Evolutionary conservation across 108 stramenopile genomes (phyloP).

Genomic region (Fragilariopsis cylindrus): DNA sequence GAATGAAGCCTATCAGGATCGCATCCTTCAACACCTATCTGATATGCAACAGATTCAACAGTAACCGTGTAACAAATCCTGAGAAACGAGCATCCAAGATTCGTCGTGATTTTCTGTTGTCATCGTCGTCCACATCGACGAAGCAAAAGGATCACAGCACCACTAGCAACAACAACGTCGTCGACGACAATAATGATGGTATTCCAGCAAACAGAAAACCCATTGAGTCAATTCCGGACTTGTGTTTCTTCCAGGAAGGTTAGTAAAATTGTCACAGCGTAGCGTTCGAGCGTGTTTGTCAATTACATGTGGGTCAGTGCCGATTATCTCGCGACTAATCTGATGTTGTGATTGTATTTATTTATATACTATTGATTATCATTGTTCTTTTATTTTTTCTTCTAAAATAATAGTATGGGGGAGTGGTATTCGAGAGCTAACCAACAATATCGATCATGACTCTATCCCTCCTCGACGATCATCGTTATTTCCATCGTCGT

Average conservation of each 20-base stretch:
- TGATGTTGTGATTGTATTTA: not conserved
- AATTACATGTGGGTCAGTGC: not conserved
- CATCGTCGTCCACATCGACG: too few relatives aligned
- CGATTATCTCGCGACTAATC: not conserved
- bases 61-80: constrained; percentile 8
- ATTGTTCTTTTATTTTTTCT: not conserved
- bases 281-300: not conserved
- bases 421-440: constrained; percentile 20
- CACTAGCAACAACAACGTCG: too few relatives aligned
- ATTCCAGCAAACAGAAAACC: not conserved
- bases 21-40: constrained; percentile 25
- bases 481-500: not conserved
- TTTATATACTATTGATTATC: not conserved
- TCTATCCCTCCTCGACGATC: not conserved
- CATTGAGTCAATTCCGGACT: not conserved
- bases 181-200: not conserved
- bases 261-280: not conserved
- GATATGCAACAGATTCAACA: constrained; percentile 16
- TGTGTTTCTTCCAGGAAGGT: constrained; percentile 21
- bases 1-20: constrained; percentile 12
- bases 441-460: not conserved
- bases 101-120: not conserved
- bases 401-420: constrained; percentile 26
- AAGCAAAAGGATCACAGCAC: too few relatives aligned
- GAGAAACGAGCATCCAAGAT: constrained; percentile 21